These are phyloP conservation scores for Polytrichum formosum DNA, from an alignment of 225 moss, liverwort and hornwort species.

Conservation along the genomic window DNA sequence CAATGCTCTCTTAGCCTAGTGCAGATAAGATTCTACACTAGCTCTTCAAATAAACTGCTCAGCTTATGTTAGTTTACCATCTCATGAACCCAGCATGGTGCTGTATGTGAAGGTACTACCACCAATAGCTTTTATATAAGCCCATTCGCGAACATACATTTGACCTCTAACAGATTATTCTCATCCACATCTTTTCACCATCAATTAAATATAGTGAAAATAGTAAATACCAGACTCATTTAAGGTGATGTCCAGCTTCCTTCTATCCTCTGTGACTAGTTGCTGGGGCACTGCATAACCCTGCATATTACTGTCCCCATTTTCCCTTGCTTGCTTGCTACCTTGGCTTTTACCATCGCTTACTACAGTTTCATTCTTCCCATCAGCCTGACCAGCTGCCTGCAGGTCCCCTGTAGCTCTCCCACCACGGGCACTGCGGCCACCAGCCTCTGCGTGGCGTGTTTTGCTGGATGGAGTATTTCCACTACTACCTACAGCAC, in stretches of 20 bases:
- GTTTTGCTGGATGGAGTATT: slow-evolving; percentile 42
- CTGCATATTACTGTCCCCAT: slow-evolving; percentile 43
- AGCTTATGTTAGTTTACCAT: too few relatives aligned
- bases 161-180: too few relatives aligned
- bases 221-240: slow-evolving; percentile 60
- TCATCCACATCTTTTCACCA: too few relatives aligned
- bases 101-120: too few relatives aligned
- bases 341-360: slow-evolving; percentile 26
- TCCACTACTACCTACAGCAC: slow-evolving; percentile 4
- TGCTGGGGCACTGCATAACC: slow-evolving; percentile 18
- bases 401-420: slow-evolving; percentile 48
- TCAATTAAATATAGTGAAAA: too few relatives aligned
- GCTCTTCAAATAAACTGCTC: too few relatives aligned
- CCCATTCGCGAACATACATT: too few relatives aligned
- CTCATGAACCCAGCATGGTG: too few relatives aligned
- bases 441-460: slow-evolving; percentile 59
- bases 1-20: too few relatives aligned
- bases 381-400: slow-evolving; percentile 26
- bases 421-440: slow-evolving; percentile 51
- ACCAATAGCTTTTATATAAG: too few relatives aligned
- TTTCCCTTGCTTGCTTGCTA: slow-evolving; percentile 42
- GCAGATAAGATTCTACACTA: too few relatives aligned
- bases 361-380: slow-evolving; percentile 34
- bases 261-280: slow-evolving; percentile 54
- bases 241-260: slow-evolving; percentile 53